Conservation (phyloP, 345 rosid species). For the Corchorus olitorius region DNA sequence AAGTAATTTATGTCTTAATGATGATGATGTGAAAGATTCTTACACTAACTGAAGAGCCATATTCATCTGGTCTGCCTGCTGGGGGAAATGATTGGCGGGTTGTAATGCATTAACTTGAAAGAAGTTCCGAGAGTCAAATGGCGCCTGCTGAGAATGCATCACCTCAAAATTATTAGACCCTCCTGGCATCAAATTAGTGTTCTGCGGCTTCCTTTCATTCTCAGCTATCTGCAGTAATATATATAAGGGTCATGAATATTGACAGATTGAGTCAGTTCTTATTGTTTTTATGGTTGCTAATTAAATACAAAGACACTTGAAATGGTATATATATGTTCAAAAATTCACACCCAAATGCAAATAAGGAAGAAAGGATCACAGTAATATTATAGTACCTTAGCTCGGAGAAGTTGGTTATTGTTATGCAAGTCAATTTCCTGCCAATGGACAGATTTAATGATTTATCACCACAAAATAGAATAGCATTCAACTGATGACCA, state of each 20-base stretch:
- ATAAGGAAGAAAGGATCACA: not conserved
- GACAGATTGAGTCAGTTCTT: not conserved
- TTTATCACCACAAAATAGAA: not conserved
- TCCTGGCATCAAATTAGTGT: slow-evolving; percentile 87
- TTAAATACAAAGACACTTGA: not conserved
- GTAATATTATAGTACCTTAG: slow-evolving; percentile 57
- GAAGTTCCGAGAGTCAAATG: slow-evolving; percentile 68
- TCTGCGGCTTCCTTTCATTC: slow-evolving; percentile 72
- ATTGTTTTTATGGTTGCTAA: not conserved
- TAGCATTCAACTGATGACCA: no score
- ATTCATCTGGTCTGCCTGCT: slow-evolving; percentile 67
- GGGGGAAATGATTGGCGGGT: slow-evolving; percentile 63
- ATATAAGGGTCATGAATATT: not conserved
- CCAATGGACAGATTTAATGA: not conserved
- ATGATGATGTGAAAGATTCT: slow-evolving; percentile 23
- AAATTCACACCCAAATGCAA: not conserved
- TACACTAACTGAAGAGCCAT: slow-evolving; percentile 86
- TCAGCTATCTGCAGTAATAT: slow-evolving; percentile 49
- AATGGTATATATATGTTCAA: no score
- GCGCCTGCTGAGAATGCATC: slow-evolving; percentile 49
- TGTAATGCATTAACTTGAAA: slow-evolving; percentile 85
- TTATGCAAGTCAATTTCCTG: slow-evolving; percentile 97
- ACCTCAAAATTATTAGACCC: slow-evolving; percentile 58
- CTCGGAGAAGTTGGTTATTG: slow-evolving; percentile 90
- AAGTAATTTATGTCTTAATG: no score